A percentile compares a stretch with the other conserved stretches of the same genome.
These are phyloP conservation scores for Henckelia pumila DNA, from an alignment of 257 asterid genomes.

Conservation along the genomic window DNA sequence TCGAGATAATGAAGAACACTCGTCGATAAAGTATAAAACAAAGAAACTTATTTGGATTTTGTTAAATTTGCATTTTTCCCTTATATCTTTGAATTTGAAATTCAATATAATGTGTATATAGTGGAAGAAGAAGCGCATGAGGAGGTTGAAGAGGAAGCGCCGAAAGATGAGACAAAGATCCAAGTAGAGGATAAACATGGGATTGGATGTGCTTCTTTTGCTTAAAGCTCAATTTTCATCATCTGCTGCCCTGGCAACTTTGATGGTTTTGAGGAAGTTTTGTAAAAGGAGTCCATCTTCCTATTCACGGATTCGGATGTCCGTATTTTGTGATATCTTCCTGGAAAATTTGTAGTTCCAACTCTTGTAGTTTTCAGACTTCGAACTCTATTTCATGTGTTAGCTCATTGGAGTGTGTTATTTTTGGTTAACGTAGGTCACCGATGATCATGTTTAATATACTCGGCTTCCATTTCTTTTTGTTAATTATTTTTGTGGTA, in stretches of 20 bases:
- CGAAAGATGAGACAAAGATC: constrained; percentile 61
- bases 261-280: background rate
- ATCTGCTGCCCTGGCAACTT: background rate
- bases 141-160: constrained; percentile 65
- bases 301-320: no score
- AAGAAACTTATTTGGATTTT: no score
- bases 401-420: no score
- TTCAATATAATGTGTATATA: constrained; percentile 1
- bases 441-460: background rate
- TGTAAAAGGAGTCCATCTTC: no score
- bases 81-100: no score
- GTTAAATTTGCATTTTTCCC: no score
- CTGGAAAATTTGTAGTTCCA: no score
- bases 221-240: background rate
- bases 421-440: background rate
- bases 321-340: no score
- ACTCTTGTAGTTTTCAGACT: no score
- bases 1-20: no score
- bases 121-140: constrained; percentile 70
- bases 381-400: no score
- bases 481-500: background rate
- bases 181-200: constrained; percentile 28
- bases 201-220: background rate
- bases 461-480: background rate
- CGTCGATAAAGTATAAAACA: no score